These are phyloP conservation scores for Fraxinus latifolia DNA, from an alignment of 305 asterid genomes.

Conservation along the genomic window DNA sequence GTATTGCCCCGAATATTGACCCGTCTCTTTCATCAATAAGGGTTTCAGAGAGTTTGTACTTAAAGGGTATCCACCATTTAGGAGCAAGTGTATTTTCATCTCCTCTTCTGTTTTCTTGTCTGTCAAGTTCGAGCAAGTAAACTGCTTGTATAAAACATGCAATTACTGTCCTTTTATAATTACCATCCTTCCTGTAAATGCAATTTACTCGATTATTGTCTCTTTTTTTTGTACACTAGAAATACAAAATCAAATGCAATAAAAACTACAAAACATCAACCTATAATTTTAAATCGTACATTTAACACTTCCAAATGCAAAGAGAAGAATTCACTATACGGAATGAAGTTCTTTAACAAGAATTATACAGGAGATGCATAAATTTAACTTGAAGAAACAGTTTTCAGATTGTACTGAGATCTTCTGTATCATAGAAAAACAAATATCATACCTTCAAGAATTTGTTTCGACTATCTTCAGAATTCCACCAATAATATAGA, in stretches of 20 bases:
- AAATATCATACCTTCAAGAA: background rate
- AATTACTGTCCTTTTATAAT: slow-evolving; percentile 82
- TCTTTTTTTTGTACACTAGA: background rate
- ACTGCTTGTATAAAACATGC: slow-evolving; percentile 97
- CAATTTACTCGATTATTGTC: background rate
- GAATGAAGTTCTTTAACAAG: background rate
- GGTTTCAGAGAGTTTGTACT: slow-evolving; percentile 70
- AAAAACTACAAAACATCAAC: background rate
- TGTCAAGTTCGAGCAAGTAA: slow-evolving; percentile 90
- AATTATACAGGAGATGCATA: background rate
- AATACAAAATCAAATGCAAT: background rate
- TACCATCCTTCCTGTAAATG: slow-evolving; percentile 72
- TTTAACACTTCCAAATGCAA: background rate
- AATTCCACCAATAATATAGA: background rate
- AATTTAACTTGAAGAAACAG: background rate
- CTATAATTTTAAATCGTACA: background rate
- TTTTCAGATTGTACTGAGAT: background rate
- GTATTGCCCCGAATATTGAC: slow-evolving; percentile 82
- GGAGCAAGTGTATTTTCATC: slow-evolving; percentile 76
- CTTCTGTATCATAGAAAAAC: background rate
- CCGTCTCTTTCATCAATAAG: slow-evolving; percentile 86
- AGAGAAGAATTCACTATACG: background rate
- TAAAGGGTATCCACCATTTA: slow-evolving; percentile 94
- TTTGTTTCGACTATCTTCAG: background rate
- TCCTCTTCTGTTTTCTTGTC: slow-evolving; percentile 68